These are phyloP conservation scores for Candida glaebosa DNA, from an alignment of 805 yeast species.

Conservation along the genomic window DNA sequence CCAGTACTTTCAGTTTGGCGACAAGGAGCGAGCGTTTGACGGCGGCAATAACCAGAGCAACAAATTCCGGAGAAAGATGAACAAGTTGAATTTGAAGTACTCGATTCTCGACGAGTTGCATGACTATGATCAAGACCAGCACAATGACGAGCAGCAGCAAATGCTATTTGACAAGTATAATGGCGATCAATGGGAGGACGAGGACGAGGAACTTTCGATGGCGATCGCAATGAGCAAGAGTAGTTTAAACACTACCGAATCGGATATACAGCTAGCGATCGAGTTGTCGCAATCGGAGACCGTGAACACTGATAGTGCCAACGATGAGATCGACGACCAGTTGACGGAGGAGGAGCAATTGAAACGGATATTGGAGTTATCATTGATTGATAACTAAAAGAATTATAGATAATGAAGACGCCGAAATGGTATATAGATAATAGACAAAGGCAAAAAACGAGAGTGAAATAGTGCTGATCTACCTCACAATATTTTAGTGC, in stretches of 20 bases:
- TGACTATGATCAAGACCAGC: conserved; percentile 31
- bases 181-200: conserved; percentile 33
- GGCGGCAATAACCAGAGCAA: conserved; percentile 6
- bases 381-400: conserved; percentile 14
- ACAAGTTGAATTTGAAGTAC: conserved; percentile 16
- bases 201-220: conserved; percentile 38
- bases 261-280: conserved; percentile 24
- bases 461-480: no score
- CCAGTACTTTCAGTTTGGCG: conserved; percentile 49
- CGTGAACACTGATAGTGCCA: conserved; percentile 5
- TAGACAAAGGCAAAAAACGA: no score
- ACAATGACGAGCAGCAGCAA: conserved; percentile 18
- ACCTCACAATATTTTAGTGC: no score
- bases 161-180: conserved; percentile 43
- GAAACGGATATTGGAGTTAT: conserved; percentile 16
- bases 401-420: no score
- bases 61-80: conserved; percentile 10
- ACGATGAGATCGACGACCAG: conserved; percentile 12
- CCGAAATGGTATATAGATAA: no score
- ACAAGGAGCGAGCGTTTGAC: conserved; percentile 15
- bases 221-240: conserved; percentile 43
- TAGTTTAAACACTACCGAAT: conserved; percentile 19
- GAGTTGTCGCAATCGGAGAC: conserved; percentile 14
- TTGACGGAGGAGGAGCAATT: conserved; percentile 17
- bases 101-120: conserved; percentile 32